A percentile compares a stretch with the other conserved stretches of the same genome.
Evolutionary conservation across 2,329 filamentous ascomycete genomes (phyloP).

Genomic region (Lithohypha guttulata): DNA sequence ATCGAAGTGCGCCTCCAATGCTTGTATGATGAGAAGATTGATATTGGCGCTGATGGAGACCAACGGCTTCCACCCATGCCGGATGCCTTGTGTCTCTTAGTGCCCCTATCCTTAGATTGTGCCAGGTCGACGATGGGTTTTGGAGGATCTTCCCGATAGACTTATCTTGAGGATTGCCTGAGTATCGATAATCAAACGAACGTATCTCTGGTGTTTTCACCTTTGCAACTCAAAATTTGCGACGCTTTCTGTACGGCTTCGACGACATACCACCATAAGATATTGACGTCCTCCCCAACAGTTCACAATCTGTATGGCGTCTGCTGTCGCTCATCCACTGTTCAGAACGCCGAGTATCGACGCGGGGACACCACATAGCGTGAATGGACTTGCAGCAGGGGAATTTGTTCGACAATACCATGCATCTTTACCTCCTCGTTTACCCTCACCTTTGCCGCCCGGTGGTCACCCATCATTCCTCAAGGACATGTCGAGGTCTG

Average conservation of each 20-base stretch:
- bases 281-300: background rate
- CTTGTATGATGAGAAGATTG: background rate
- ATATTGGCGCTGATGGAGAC: constrained; percentile 9
- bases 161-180: constrained; percentile 6
- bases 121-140: constrained; percentile 4
- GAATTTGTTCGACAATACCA: constrained; percentile 24
- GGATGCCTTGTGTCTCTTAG: constrained; percentile 5
- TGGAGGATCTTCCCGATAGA: background rate
- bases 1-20: constrained; percentile 1
- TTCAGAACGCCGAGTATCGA: constrained; percentile 51
- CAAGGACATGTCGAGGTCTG: constrained; percentile 42
- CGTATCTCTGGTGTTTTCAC: constrained; percentile 2
- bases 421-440: constrained; percentile 29
- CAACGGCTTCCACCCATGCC: constrained; percentile 1
- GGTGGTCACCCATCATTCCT: constrained; percentile 31
- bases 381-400: constrained; percentile 27
- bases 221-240: background rate
- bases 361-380: constrained; percentile 34
- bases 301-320: constrained; percentile 36
- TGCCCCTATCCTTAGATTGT: constrained; percentile 9
- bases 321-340: constrained; percentile 48
- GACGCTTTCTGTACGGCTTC: background rate
- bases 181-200: constrained; percentile 12
- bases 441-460: constrained; percentile 37
- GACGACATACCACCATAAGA: background rate